These are phyloP conservation scores for Cronartium quercuum DNA, from an alignment of 1,284 basidiomycete genomes.

Conservation along the genomic window DNA sequence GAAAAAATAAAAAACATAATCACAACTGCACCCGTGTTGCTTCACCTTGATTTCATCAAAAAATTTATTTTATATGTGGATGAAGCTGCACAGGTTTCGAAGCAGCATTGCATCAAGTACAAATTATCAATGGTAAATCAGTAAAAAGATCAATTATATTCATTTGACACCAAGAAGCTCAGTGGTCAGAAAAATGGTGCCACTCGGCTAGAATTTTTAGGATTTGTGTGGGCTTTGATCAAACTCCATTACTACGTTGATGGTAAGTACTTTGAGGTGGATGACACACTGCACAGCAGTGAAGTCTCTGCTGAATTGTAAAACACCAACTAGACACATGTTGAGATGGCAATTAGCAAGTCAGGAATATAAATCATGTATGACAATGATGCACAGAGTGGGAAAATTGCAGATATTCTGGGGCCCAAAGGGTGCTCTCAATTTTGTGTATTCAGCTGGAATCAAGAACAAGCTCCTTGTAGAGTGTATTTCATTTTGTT, in stretches of 20 bases:
- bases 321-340: neutral
- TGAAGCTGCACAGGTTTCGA: no score
- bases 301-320: neutral
- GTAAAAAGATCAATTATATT: neutral
- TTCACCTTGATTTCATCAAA: neutral
- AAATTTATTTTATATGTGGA: neutral
- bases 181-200: neutral
- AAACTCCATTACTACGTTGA: neutral
- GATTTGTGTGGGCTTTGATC: neutral
- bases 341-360: neutral
- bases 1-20: neutral
- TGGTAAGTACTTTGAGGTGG: neutral
- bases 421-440: no score
- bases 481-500: no score
- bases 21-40: neutral
- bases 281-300: neutral
- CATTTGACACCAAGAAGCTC: neutral
- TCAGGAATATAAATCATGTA: neutral
- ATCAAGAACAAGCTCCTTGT: no score
- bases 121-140: neutral
- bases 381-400: neutral
- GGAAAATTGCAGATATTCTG: no score
- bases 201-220: neutral
- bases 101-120: neutral
- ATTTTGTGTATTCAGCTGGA: no score